Evolutionary conservation across 202 grass and related monocot species (phyloP).

Genomic region (Setaria italica): DNA sequence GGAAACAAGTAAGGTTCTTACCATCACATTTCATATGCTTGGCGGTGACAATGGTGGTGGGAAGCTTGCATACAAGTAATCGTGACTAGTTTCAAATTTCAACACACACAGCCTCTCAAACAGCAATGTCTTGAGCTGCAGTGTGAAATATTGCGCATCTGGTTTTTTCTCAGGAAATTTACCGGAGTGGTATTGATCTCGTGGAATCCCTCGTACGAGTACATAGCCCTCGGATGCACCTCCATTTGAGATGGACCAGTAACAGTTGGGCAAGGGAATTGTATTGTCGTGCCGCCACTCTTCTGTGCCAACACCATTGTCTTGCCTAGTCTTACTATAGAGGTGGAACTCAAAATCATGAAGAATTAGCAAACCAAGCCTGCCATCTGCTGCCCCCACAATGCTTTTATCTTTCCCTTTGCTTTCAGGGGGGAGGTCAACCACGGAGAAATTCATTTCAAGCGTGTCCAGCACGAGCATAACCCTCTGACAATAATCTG

Average conservation of each 20-base stretch:
- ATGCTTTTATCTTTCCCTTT: neutral
- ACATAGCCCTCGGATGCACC: neutral
- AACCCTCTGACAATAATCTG: accelerated
- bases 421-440: neutral
- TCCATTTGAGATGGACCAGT: neutral
- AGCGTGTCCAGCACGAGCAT: neutral
- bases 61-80: neutral
- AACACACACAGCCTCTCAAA: neutral
- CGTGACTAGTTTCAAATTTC: neutral
- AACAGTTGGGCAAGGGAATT: neutral
- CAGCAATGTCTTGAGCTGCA: neutral
- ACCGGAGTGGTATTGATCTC: accelerated
- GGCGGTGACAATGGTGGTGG: neutral
- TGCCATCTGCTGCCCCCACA: neutral
- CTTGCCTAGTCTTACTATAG: too few species aligned
- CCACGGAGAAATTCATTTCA: neutral
- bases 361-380: too few species aligned
- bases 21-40: neutral
- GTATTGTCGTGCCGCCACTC: neutral
- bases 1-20: neutral
- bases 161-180: too few species aligned
- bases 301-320: neutral
- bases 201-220: neutral
- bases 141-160: neutral
- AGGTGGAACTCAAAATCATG: too few species aligned